Percentiles rank a stretch among this genome's conserved stretches.
phyloP scores from a whole-genome alignment of 192 early-diverging fungal genomes.

The Backusella circina region DNA sequence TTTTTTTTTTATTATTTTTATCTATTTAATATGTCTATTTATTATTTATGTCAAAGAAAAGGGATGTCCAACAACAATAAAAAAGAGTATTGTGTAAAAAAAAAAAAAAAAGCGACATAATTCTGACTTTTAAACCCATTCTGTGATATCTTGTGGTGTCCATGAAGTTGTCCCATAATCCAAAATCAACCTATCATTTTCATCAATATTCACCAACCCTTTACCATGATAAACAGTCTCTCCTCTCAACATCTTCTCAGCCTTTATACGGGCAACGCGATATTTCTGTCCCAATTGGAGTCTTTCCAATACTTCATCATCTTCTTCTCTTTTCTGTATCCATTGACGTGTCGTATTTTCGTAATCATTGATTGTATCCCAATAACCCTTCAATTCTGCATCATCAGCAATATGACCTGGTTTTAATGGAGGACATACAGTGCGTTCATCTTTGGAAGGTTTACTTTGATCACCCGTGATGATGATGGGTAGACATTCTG shows the following conservation, averaged over 20 bases:
- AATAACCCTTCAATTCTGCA: not conserved
- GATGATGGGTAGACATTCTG: slow-evolving; percentile 49
- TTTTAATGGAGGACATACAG: no score
- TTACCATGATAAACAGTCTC: slow-evolving; percentile 12
- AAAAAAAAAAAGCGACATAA: not conserved
- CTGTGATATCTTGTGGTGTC: slow-evolving; percentile 11
- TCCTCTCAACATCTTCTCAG: slow-evolving; percentile 12
- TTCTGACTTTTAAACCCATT: slow-evolving; percentile 10
- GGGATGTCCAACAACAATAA: not conserved
- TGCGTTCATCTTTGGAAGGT: not conserved
- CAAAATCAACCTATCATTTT: not conserved
- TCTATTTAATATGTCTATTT: not conserved
- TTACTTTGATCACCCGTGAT: slow-evolving; percentile 49
- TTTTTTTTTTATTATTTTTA: not conserved
- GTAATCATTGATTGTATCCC: not conserved
- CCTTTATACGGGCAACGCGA: slow-evolving; percentile 18
- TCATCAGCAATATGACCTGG: not conserved
- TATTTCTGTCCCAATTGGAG: slow-evolving; percentile 12
- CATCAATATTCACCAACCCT: not conserved
- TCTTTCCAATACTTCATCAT: not conserved
- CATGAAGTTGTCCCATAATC: not conserved
- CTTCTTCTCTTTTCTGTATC: not conserved
- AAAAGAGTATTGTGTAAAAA: not conserved
- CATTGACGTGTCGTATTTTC: not conserved
- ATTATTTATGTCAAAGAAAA: not conserved